Evolutionary conservation across 2,329 filamentous ascomycete species (phyloP).

Genomic region (Nothophoma quercina): DNA sequence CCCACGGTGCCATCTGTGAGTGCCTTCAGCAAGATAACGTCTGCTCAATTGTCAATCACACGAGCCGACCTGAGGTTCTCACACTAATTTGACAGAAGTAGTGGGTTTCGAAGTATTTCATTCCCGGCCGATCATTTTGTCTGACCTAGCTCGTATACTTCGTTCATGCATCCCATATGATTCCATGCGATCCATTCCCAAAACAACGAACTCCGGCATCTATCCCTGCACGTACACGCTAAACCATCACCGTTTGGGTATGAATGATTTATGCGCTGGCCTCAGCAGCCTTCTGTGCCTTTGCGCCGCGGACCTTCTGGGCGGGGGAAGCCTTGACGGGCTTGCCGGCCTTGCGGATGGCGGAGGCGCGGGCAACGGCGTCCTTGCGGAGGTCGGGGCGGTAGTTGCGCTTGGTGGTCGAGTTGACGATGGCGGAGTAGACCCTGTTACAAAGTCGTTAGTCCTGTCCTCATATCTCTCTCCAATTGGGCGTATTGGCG

Average conservation of each 20-base stretch:
- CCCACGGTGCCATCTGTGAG: no score
- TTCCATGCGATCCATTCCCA: slow-evolving; percentile 16
- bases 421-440: slow-evolving; percentile 87
- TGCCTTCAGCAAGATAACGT: no score
- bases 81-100: not conserved
- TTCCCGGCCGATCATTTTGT: slow-evolving; percentile 23
- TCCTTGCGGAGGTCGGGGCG: slow-evolving; percentile 61
- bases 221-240: not conserved
- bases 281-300: slow-evolving; percentile 73
- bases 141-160: slow-evolving; percentile 20
- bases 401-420: slow-evolving; percentile 85
- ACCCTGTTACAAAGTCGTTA: slow-evolving; percentile 59
- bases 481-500: no score
- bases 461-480: not conserved
- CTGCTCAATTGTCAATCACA: no score
- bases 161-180: slow-evolving; percentile 23
- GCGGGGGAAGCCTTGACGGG: slow-evolving; percentile 77
- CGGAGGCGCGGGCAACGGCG: slow-evolving; percentile 86
- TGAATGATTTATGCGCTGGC: slow-evolving; percentile 37
- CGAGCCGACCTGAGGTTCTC: no score
- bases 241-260: not conserved
- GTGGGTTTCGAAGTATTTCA: slow-evolving; percentile 30
- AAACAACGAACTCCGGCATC: slow-evolving; percentile 14
- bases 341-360: slow-evolving; percentile 80
- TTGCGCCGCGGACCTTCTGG: slow-evolving; percentile 78